phyloP scores from a whole-genome alignment of 2,329 filamentous ascomycete species.

The Tolypocladium tundrense region DNA sequence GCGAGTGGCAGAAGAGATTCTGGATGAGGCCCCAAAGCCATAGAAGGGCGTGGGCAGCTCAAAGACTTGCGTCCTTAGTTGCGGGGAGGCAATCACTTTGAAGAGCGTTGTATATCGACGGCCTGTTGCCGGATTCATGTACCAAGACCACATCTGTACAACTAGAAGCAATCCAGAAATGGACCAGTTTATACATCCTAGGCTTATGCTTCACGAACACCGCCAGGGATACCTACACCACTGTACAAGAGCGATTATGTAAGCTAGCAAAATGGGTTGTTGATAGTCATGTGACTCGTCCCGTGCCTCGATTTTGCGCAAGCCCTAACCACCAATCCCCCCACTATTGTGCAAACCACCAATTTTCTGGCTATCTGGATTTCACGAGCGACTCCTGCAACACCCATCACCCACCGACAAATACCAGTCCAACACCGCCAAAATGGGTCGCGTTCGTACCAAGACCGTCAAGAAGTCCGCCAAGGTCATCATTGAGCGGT shows the following conservation, averaged over 20 bases:
- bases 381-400: conserved; percentile 16
- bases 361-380: conserved; percentile 14
- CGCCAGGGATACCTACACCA: neutral
- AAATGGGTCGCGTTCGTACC: conserved; percentile 61
- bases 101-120: conserved; percentile 2
- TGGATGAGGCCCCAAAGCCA: conserved; percentile 4
- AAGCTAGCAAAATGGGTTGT: neutral
- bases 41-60: neutral
- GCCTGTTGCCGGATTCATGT: conserved; percentile 2
- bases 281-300: conserved; percentile 14
- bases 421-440: conserved; percentile 39
- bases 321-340: conserved; percentile 19
- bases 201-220: neutral
- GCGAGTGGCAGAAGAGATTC: conserved; percentile 17
- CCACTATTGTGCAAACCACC: conserved; percentile 16
- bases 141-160: conserved; percentile 5
- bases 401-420: conserved; percentile 23
- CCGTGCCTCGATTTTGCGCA: conserved; percentile 8
- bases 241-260: neutral
- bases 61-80: neutral
- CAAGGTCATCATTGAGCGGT: conserved; percentile 99
- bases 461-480: conserved; percentile 69
- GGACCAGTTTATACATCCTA: neutral
- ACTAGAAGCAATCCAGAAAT: conserved; percentile 3
- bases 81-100: neutral